Conservation (phyloP, 1,284 basidiomycete species). For the Pyrrhoderma lamaoense region DNA sequence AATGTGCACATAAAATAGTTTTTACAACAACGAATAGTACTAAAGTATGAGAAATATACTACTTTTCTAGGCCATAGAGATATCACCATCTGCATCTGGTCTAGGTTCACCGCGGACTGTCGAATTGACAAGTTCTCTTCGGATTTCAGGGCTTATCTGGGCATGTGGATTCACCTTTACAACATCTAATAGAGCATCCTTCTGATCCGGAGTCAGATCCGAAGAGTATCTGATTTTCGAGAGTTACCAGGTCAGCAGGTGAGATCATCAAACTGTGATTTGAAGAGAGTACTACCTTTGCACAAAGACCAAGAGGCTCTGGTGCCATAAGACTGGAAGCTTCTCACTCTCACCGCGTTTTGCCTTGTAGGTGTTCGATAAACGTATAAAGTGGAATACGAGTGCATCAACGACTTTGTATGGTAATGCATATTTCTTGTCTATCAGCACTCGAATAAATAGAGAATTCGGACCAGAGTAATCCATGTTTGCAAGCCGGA, state of each 20-base stretch:
- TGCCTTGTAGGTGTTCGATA: constrained; percentile 85
- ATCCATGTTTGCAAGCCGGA: constrained; percentile 94
- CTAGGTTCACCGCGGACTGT: constrained; percentile 65
- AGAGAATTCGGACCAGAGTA: constrained; percentile 94
- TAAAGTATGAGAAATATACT: too few species aligned
- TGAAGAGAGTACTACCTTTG: constrained; percentile 62
- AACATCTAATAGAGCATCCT: constrained; percentile 94
- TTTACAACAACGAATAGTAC: too few species aligned
- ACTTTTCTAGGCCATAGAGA: constrained; percentile 38
- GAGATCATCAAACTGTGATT: constrained; percentile 3
- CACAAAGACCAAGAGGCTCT: constrained; percentile 89
- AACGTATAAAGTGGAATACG: constrained; percentile 96
- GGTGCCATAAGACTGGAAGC: constrained; percentile 97
- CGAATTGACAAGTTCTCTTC: constrained; percentile 77
- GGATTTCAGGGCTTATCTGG: constrained; percentile 86
- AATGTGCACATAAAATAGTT: too few species aligned
- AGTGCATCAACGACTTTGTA: constrained; percentile 98
- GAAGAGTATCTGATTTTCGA: constrained; percentile 69
- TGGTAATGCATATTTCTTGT: constrained; percentile 97
- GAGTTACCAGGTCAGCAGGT: not conserved
- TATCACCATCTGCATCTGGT: constrained; percentile 44
- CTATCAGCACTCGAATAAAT: constrained; percentile 93
- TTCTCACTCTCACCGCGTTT: constrained; percentile 60
- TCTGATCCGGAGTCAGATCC: constrained; percentile 97
- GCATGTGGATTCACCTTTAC: constrained; percentile 82